Conservation (phyloP, 1,284 basidiomycete species). For the Ceratobasidium sp. region DNA sequence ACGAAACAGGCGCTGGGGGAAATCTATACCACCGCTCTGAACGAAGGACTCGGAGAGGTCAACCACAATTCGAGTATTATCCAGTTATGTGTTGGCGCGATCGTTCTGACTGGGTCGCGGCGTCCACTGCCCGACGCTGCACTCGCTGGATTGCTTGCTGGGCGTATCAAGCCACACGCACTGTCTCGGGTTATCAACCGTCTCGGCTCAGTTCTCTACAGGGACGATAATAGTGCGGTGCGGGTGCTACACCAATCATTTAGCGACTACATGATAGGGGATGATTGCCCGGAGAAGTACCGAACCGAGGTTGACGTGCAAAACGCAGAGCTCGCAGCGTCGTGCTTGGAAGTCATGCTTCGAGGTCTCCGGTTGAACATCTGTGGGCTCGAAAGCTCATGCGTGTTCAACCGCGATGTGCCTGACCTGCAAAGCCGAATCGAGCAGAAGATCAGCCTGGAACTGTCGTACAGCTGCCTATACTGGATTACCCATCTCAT, state of each 20-base stretch:
- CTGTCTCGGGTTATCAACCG: slow-evolving; percentile 1
- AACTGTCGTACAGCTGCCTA: slow-evolving; percentile 26
- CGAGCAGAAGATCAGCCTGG: not conserved
- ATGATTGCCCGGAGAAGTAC: not conserved
- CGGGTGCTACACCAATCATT: slow-evolving; percentile 40
- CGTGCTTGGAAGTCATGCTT: slow-evolving; percentile 2
- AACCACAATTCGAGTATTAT: not conserved
- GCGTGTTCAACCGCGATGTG: not conserved
- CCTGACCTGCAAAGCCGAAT: not conserved
- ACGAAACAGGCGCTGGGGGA: not conserved
- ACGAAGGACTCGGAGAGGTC: not conserved
- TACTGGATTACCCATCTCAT: slow-evolving; percentile 31
- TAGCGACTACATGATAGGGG: slow-evolving; percentile 24
- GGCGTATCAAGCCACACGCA: not conserved
- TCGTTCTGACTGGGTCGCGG: not conserved
- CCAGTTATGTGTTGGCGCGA: not conserved
- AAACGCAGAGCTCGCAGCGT: slow-evolving; percentile 1
- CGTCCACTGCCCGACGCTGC: not conserved
- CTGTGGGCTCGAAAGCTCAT: slow-evolving; percentile 11
- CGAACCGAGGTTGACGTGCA: slow-evolving; percentile 5
- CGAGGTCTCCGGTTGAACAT: slow-evolving; percentile 25
- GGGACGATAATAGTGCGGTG: not conserved
- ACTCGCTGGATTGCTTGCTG: not conserved
- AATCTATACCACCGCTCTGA: slow-evolving; percentile 23
- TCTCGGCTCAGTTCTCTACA: slow-evolving; percentile 36